Evolutionary conservation across 257 asterid species (phyloP), one percentile per base, ranked within the genome.

Genomic region (Datura wrightii): DNA sequence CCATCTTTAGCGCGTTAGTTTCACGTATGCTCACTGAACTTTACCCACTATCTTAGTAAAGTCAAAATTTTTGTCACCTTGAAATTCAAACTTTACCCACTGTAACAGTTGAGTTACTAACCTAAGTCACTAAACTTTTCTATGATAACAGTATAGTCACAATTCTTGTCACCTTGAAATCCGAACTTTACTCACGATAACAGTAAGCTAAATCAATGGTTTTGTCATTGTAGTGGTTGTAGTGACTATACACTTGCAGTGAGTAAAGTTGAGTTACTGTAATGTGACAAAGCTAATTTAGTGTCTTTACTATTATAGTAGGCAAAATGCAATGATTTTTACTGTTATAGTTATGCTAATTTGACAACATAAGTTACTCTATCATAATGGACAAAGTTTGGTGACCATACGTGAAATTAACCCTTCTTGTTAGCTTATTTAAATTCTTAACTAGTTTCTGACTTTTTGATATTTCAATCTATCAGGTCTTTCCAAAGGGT

Each of bases 401-500:
- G 37, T 9, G 37, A n/a, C 5, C 18, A n/a, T 10, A 0, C 0
- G 18, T 3, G 2, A 46, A 72, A 46, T 72, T 14, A 48, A 46
- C 19, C 56, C 58, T 46, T 5, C 36, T 46, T n/a, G 56, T 48
- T 24, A 6, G 42, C 39, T 42, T 48, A 74, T 24, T 39, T 24
- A 46, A 48, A 19, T 11, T 0, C 13, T n/a, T 72, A 72, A 46
- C 1, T 48, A 11, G 81, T 48, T 48, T 76, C 44, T 83, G 10
- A 8, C 31, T 8, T 14, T 67, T 79, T 42, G 79, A 31, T 44
- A 8, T 7, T 54, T 48, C 58, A 15, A 15, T 42, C 1, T 14
- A 6, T 85, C 87, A 92, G 95, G 97, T 90, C 8, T 91, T 94
- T 50, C 90, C 86, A 14, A 94, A 88, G 88, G 96, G 94, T 8